Evolutionary conservation across 768 basidiomycete species (phyloP).

Genomic region (Thelephora ganbajun): DNA sequence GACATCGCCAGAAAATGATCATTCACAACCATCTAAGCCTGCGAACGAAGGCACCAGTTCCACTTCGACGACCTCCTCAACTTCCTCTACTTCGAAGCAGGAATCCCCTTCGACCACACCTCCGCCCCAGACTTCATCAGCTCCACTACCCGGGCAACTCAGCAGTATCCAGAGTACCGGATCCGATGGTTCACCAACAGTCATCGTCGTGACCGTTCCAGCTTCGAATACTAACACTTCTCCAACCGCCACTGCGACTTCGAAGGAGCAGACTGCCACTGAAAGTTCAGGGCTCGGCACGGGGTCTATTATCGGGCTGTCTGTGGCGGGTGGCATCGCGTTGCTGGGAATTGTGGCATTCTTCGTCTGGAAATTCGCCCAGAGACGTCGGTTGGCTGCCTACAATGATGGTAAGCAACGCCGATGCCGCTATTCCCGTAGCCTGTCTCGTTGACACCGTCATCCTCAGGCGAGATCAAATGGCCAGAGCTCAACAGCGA

Average conservation of each 20-base stretch:
- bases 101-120: slow-evolving; percentile 2
- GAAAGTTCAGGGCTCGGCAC: slow-evolving; percentile 33
- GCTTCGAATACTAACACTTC: slow-evolving; percentile 11
- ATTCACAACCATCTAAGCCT: slow-evolving; percentile 2
- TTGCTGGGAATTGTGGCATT: slow-evolving; percentile 58
- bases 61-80: neutral
- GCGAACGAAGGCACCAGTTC: neutral
- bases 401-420: slow-evolving; percentile 64
- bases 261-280: slow-evolving; percentile 7
- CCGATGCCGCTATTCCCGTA: slow-evolving; percentile 1
- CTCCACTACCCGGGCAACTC: neutral
- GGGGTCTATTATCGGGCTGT: slow-evolving; percentile 67
- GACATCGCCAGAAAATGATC: slow-evolving; percentile 4
- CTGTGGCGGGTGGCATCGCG: slow-evolving; percentile 71
- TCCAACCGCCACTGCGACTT: slow-evolving; percentile 12
- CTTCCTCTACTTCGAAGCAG: slow-evolving; percentile 2
- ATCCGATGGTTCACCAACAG: slow-evolving; percentile 1
- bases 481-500: slow-evolving; percentile 74
- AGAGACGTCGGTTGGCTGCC: slow-evolving; percentile 53
- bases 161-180: slow-evolving; percentile 1
- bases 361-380: slow-evolving; percentile 76
- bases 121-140: slow-evolving; percentile 3
- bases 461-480: slow-evolving; percentile 69
- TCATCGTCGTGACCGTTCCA: slow-evolving; percentile 2
- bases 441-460: slow-evolving; percentile 5